These are phyloP conservation scores for Fusarium napiforme DNA, from an alignment of 2,329 filamentous ascomycete genomes.

Conservation along the genomic window DNA sequence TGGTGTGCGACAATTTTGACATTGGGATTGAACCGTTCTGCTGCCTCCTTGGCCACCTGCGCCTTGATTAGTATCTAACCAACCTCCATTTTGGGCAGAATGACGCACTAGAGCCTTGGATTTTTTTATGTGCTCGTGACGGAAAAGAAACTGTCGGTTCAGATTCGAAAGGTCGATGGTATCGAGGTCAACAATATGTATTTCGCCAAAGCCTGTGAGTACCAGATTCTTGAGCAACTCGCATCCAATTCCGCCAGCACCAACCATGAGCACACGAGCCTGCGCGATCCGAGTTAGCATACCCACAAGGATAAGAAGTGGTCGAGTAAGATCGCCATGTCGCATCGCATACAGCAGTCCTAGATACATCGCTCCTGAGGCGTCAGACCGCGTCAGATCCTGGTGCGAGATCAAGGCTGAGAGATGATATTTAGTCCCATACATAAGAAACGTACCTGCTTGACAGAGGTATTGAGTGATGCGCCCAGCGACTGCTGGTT, in stretches of 20 bases:
- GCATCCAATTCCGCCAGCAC: conserved; percentile 96
- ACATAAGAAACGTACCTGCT: conserved; percentile 65
- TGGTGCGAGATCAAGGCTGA: conserved; percentile 19
- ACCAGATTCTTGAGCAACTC: conserved; percentile 97
- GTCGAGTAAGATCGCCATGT: neutral
- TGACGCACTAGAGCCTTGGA: conserved; percentile 85
- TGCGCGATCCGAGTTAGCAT: conserved; percentile 52
- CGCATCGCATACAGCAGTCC: neutral
- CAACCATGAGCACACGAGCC: conserved; percentile 92
- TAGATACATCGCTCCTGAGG: conserved; percentile 1
- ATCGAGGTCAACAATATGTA: conserved; percentile 96
- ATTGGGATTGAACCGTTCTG: conserved; percentile 87
- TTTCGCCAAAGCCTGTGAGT: conserved; percentile 88
- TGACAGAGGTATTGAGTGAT: conserved; percentile 71
- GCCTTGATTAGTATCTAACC: conserved; percentile 30
- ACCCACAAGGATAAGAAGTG: neutral
- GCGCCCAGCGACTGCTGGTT: conserved; percentile 75
- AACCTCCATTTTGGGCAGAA: conserved; percentile 11
- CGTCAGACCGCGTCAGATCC: conserved; percentile 4
- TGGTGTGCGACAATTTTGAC: conserved; percentile 90
- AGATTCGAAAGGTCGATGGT: conserved; percentile 98
- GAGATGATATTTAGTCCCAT: conserved; percentile 2
- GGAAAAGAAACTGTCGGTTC: conserved; percentile 96
- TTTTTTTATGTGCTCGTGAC: conserved; percentile 97
- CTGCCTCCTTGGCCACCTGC: conserved; percentile 91